Evolutionary conservation across 345 rosid genomes (phyloP), one percentile per base, ranked within the genome.

Genomic region (Kernera saxatilis): DNA sequence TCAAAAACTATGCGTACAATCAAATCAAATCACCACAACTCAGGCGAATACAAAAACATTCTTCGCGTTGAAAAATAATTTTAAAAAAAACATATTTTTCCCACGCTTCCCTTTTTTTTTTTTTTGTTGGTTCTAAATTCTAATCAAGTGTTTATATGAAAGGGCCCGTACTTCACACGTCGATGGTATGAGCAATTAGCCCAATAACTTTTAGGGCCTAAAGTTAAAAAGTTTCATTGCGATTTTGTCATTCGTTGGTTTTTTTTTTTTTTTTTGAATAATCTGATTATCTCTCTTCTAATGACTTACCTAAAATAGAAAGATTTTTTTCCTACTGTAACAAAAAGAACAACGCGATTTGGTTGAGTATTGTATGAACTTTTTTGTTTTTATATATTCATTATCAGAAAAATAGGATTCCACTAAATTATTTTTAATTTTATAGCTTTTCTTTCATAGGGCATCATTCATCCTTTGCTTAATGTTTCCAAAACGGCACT

Each of bases 1-100:
- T 57, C 22, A 77, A 1, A 69, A 75, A 76, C 79, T 75, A 65
- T 33, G 9, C 15, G 3, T 9, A 8, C 23, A 13, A 39, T 36
- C 1, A 49, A 17, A 14, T 51, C 11, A 17, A 5, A 36, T 35
- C n/a, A n/a, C n/a, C n/a, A n/a, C 32, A 29, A 29, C 17, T 6
- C 15, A 6, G 13, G 29, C 17, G 1, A 5, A 25, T 14, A 7
- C 0, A 52, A 53, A 29, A 7, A 36, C 15, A 21, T 21, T 48
- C 25, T 13, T 23, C 8, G 5, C 54, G 32, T 13, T 50, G 8
- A 3, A 13, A 12, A 25, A 23, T 13, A 13, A 49, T 22, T 19
- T n/a, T n/a, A n/a, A n/a, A n/a, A 27, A n/a, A 52, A n/a, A 7
- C 13, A 52, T 1, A n/a, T 8, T 5, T 15, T 37, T 37, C 5